Evolutionary conservation across 768 basidiomycete genomes (phyloP), one percentile per base, ranked within the genome.

Genomic region (Hygrocybe coccinea): DNA sequence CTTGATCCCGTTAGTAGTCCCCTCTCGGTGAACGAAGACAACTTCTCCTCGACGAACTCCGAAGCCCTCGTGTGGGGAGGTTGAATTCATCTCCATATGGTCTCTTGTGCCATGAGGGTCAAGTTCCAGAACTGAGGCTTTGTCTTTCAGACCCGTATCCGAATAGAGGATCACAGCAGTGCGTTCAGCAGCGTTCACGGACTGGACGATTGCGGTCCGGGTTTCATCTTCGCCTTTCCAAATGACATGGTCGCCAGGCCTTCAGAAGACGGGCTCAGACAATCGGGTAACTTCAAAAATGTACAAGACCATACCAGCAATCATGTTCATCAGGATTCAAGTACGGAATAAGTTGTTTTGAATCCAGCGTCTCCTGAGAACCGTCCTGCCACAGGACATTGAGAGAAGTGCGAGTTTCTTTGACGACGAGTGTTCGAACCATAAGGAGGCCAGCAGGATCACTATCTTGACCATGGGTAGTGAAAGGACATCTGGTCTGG

Each of bases 331-430:
- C 94, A 9, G 91, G 82, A 57, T 91, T 91, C 50, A 87, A 67
- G 65, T 95, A 88, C 2, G 91, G 92, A 41, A 94, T 83, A 17
- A 95, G 71, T 19, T 84, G 78, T 9, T 76, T 80, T 21, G 90
- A 79, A 44, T 71, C 76, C 37, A 87, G 53, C 2, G 73, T 78
- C 69, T 92, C 88, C 48, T 68, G 73, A 17, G 74, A 78, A 21
- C 92, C 93, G 66, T 91, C 85, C 74, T 97, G 94, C 95, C 95
- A 97, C 10, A 95, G 67, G 33, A 97, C 74, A 24, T 81, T 78
- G 22, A 89, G 74, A 8, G 69, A 74, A n/a, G 91, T 88, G 53
- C 78, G 74, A 2, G 87, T 89, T 71, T 89, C 83, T 41, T 75
- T 79, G 17, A 95, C 87, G 24, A 80, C 74, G 56, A 85, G 78